Percentiles rank a stretch among this genome's conserved stretches.
These are phyloP conservation scores for Amoebophrya sp. DNA, from an alignment of 169 alveolate species.

Conservation along the genomic window DNA sequence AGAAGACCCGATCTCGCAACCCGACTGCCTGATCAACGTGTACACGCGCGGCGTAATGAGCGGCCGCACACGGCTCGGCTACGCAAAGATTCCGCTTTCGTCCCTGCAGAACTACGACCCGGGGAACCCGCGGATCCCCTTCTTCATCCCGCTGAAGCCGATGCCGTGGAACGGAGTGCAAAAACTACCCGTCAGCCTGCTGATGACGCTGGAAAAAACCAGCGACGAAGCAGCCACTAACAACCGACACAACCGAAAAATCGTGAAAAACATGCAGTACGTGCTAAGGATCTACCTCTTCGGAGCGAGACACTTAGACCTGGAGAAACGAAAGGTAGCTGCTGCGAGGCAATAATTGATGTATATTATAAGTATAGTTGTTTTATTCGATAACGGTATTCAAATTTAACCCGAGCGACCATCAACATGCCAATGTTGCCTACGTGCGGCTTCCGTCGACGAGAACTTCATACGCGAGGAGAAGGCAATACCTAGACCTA, in stretches of 20 bases:
- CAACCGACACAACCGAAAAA: background rate
- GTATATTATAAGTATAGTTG: no score
- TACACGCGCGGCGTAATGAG: background rate
- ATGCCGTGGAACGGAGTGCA: constrained; percentile 3
- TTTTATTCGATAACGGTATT: background rate
- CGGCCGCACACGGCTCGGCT: background rate
- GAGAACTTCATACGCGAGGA: no score
- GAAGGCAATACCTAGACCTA: no score
- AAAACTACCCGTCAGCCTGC: background rate
- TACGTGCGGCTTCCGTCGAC: background rate
- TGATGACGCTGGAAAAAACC: background rate
- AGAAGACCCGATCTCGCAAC: background rate
- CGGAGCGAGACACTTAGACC: background rate
- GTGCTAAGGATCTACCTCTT: background rate
- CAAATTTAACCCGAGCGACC: no score
- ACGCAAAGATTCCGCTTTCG: background rate
- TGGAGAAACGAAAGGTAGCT: background rate
- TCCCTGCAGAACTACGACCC: background rate
- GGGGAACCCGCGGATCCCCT: background rate
- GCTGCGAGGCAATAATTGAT: no score
- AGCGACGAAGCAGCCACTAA: background rate
- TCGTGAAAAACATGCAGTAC: background rate
- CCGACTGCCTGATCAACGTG: background rate
- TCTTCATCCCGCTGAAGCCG: background rate
- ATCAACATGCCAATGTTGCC: background rate